Evolutionary conservation across 306 rosid species (phyloP).

Genomic region (Lathyrus oleraceus): DNA sequence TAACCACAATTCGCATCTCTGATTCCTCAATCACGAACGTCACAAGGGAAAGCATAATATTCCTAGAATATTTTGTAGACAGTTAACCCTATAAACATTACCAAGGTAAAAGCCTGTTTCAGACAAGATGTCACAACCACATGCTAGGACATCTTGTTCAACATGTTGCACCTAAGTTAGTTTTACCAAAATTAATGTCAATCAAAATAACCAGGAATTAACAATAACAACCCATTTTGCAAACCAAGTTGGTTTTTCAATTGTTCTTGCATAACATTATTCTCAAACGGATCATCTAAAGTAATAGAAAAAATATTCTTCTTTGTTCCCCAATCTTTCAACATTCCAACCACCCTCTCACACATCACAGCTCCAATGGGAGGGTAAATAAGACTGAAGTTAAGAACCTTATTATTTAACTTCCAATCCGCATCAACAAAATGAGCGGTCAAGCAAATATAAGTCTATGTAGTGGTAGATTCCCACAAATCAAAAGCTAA

Average conservation of each 20-base stretch:
- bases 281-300: not conserved
- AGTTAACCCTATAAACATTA: too few relatives aligned
- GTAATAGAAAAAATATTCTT: conserved; percentile 8
- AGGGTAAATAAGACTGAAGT: not conserved
- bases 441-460: not conserved
- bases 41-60: too few relatives aligned
- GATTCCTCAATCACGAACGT: too few relatives aligned
- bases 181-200: too few relatives aligned
- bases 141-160: too few relatives aligned
- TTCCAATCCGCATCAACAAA: not conserved
- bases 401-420: not conserved
- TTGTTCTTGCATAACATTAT: not conserved
- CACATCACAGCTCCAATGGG: not conserved
- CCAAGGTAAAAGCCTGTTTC: too few relatives aligned
- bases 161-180: too few relatives aligned
- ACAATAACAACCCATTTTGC: not conserved
- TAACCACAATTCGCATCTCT: too few relatives aligned
- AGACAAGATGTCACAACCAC: too few relatives aligned
- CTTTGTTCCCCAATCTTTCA: conserved; percentile 1
- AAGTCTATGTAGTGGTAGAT: not conserved
- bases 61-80: too few relatives aligned
- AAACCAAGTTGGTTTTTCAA: not conserved
- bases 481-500: not conserved
- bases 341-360: not conserved
- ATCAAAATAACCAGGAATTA: too few relatives aligned